Evolutionary conservation across 257 asterid genomes (phyloP).

Genomic region (Solanum chilense): DNA sequence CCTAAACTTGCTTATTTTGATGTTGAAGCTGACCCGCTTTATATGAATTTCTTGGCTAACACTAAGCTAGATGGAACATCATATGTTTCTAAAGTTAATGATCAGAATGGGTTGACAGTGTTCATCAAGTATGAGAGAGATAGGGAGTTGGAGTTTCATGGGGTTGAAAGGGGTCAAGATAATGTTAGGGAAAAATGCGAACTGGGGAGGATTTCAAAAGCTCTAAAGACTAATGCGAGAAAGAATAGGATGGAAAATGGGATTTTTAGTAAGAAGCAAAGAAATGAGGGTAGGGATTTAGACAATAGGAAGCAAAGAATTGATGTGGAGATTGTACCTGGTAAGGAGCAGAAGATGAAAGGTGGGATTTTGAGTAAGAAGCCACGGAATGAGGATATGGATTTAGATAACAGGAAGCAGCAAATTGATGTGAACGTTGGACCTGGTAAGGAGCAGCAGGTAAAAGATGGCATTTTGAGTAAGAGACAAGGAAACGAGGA

Average conservation of each 20-base stretch:
- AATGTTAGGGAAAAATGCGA: neutral
- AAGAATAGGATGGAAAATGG: neutral
- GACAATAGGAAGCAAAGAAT: neutral
- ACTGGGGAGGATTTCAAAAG: neutral
- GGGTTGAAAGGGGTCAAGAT: neutral
- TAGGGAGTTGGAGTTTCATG: neutral
- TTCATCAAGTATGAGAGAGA: slow-evolving; percentile 3
- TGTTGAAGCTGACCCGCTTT: slow-evolving; percentile 7
- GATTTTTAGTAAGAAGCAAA: neutral
- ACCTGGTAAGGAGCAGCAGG: neutral
- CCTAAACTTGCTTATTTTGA: neutral
- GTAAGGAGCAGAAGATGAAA: neutral
- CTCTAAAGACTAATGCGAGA: neutral
- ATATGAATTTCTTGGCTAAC: neutral
- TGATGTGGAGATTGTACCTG: neutral
- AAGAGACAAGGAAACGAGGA: neutral
- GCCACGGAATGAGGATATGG: neutral
- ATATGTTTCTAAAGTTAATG: slow-evolving; percentile 1
- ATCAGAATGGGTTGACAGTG: neutral
- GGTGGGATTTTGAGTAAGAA: neutral
- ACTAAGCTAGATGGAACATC: neutral
- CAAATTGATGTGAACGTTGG: neutral
- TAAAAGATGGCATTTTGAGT: neutral
- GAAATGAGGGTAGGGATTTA: neutral
- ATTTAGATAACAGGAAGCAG: neutral